Conservation (phyloP, 2,329 filamentous ascomycete genomes). For the Stemphylium beticola region DNA sequence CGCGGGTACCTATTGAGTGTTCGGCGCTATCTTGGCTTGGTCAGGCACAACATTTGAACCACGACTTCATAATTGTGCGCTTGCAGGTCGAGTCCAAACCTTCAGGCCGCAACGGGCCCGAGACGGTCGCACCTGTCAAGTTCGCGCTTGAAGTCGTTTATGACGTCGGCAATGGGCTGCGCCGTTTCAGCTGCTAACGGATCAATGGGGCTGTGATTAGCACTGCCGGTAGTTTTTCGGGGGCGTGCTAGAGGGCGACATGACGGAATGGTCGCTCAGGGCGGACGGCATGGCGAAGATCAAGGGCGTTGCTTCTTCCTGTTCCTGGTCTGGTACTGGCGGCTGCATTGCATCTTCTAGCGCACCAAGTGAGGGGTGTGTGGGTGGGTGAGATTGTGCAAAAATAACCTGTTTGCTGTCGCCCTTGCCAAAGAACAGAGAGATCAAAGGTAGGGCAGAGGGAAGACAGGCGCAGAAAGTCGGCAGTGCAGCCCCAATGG, state of each 20-base stretch:
- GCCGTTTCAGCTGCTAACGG: slow-evolving; percentile 28
- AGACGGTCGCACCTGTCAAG: slow-evolving; percentile 26
- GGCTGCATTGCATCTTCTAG: slow-evolving; percentile 17
- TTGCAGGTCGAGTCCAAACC: background rate
- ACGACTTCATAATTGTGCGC: too few species aligned
- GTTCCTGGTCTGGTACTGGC: slow-evolving; percentile 16
- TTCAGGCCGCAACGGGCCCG: slow-evolving; percentile 20
- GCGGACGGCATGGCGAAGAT: slow-evolving; percentile 3
- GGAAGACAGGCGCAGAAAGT: background rate
- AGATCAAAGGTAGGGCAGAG: background rate
- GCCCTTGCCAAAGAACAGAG: background rate
- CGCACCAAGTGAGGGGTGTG: slow-evolving; percentile 1
- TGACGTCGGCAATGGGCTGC: slow-evolving; percentile 28
- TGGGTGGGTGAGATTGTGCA: background rate
- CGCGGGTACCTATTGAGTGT: slow-evolving; percentile 20
- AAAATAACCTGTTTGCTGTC: background rate
- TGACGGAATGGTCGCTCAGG: slow-evolving; percentile 4
- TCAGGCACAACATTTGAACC: slow-evolving; percentile 22
- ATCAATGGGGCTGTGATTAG: slow-evolving; percentile 14
- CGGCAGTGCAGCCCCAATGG: background rate
- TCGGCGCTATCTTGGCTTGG: slow-evolving; percentile 19
- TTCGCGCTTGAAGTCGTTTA: slow-evolving; percentile 35
- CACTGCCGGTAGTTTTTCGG: slow-evolving; percentile 3
- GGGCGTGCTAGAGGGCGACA: background rate
- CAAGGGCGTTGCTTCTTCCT: slow-evolving; percentile 7